Evolutionary conservation across 2,329 filamentous ascomycete genomes (phyloP), one percentile per base, ranked within the genome.

Genomic region (Parafenestella ontariensis): DNA sequence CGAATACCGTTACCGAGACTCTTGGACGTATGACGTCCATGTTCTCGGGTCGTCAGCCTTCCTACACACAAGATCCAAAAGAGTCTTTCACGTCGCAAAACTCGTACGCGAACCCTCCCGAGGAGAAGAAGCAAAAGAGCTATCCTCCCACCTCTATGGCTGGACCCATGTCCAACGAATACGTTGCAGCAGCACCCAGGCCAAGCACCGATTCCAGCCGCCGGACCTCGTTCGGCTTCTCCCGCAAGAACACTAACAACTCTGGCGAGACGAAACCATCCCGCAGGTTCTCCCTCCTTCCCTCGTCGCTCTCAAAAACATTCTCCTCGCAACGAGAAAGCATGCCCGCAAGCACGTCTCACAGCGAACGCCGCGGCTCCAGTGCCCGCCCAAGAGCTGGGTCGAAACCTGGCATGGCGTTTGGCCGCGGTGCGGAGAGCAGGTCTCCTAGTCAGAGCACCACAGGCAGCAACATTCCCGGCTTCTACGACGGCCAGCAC

Each of bases 91-190:
- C 65, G 63, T 69, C 65, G 15, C 82, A 82, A 70, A 84, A 83
- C 73, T 79, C 82, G 55, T 67, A 65, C 43, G 56, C 49, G 15
- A 84, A 82, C 59, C 59, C 66, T 23, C 49, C 62, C 23, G 66
- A 71, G 42, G 68, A 71, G 44, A 87, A 91, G 72, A 87, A 88
- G 58, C 79, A 84, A 48, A 88, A 86, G 72, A 88, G 85, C 60
- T 96, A 97, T 69, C 94, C 94, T 51, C 94, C 94, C 3, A 90
- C 94, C 43, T 96, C 92, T 79, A 96, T 97, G 92, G 86, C 89
- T 58, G 89, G 89, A 59, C 81, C 86, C 1, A 85, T 89, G 75
- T 80, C 85, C 5, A 83, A 83, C 43, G 85, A 87, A 83, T 76
- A 81, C 41, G 51, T 66, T 37, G 49, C 55, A 31, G 6, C 13